Evolutionary conservation across 2,329 filamentous ascomycete species (phyloP).

Genomic region (Sclerotinia borealis): DNA sequence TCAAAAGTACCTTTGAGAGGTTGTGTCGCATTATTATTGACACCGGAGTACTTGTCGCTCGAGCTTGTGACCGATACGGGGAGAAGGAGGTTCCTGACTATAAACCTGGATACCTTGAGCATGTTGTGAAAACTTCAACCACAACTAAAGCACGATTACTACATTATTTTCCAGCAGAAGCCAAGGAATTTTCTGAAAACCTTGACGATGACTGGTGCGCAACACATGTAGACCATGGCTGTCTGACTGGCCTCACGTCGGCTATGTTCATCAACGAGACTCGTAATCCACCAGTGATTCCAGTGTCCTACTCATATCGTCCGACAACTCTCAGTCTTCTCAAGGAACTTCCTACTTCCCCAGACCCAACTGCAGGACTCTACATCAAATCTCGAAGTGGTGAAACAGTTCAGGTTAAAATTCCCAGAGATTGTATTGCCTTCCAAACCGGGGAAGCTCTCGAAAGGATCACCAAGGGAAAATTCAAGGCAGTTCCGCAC

Average conservation of each 20-base stretch:
- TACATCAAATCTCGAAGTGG: conserved; percentile 87
- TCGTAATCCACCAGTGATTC: conserved; percentile 33
- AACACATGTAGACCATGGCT: conserved; percentile 85
- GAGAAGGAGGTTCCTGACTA: conserved; percentile 73
- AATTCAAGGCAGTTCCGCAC: conserved; percentile 91
- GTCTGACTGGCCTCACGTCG: conserved; percentile 85
- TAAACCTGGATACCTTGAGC: conserved; percentile 71
- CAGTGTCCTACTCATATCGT: conserved; percentile 27
- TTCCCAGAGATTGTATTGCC: conserved; percentile 83
- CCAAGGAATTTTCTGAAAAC: conserved; percentile 32
- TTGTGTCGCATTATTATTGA: conserved; percentile 85
- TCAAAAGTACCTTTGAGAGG: conserved; percentile 64
- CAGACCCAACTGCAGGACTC: conserved; percentile 80
- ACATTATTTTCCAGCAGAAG: conserved; percentile 77
- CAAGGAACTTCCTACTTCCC: conserved; percentile 66
- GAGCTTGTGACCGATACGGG: conserved; percentile 85
- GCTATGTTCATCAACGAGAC: conserved; percentile 93
- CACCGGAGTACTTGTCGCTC: conserved; percentile 78
- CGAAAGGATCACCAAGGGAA: conserved; percentile 83
- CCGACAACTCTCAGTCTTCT: conserved; percentile 44
- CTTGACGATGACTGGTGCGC: conserved; percentile 90
- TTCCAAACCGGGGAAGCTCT: conserved; percentile 95
- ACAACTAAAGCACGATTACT: conserved; percentile 87
- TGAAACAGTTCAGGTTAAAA: conserved; percentile 80
- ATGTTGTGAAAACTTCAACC: conserved; percentile 75